A percentile compares a stretch with the other conserved stretches of the same genome.
Conservation (phyloP, 768 basidiomycete species). For the Rhodosporidiobolus sp. region DNA sequence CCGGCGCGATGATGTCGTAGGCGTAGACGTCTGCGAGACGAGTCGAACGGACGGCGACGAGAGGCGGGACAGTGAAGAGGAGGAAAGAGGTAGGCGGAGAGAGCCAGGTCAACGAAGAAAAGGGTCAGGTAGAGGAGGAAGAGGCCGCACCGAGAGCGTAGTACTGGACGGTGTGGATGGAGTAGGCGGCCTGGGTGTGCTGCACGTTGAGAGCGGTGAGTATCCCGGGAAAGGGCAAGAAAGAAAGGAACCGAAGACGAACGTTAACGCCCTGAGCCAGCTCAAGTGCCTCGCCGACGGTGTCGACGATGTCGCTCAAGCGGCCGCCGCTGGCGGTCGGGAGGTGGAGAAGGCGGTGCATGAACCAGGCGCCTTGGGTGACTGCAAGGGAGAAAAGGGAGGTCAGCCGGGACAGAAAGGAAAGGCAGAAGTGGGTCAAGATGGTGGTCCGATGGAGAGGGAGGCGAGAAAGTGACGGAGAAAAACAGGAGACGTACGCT, state of each 20-base stretch:
- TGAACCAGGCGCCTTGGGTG: constrained; percentile 36
- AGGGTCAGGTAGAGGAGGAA: neutral
- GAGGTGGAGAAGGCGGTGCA: constrained; percentile 37
- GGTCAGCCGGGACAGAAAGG: neutral
- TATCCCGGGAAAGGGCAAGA: neutral
- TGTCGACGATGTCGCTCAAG: constrained; percentile 34
- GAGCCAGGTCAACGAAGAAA: too few relatives aligned
- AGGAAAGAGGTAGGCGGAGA: neutral
- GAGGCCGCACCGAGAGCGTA: constrained; percentile 23
- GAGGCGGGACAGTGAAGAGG: neutral
- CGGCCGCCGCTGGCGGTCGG: constrained; percentile 29
- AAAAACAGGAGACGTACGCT: constrained; percentile 5
- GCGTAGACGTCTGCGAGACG: constrained; percentile 27
- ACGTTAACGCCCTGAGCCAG: constrained; percentile 39
- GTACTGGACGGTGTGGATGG: constrained; percentile 39
- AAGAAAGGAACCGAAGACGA: neutral
- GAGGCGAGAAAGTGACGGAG: neutral
- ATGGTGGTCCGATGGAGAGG: neutral
- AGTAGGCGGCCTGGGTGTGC: constrained; percentile 23
- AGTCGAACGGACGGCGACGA: too few relatives aligned
- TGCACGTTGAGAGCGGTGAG: neutral
- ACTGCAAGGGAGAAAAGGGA: constrained; percentile 10
- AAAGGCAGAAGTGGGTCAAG: neutral
- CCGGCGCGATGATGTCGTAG: constrained; percentile 35
- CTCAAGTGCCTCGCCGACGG: constrained; percentile 32